Conservation (phyloP, 768 basidiomycete genomes). For the Infundibulicybe gibba region DNA sequence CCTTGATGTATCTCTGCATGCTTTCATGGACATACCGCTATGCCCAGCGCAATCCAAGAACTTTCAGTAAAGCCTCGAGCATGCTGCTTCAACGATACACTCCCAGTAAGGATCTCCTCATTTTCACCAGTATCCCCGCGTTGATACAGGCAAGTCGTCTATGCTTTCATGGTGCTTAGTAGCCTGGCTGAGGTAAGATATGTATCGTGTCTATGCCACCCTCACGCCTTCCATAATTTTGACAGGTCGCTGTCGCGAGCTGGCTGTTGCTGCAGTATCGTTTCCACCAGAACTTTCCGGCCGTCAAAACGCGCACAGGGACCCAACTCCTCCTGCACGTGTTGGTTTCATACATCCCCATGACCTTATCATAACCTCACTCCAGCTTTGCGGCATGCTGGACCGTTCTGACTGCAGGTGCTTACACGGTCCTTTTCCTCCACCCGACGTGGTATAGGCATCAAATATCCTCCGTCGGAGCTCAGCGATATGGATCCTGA, state of each 20-base stretch:
- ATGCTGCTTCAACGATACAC: slow-evolving; percentile 45
- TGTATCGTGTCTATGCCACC: neutral
- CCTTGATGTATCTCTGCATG: slow-evolving; percentile 43
- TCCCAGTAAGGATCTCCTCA: slow-evolving; percentile 36
- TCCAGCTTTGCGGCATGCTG: slow-evolving; percentile 56
- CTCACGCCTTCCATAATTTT: neutral
- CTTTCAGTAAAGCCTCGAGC: slow-evolving; percentile 48
- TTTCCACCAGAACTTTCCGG: slow-evolving; percentile 49
- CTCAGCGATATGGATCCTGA: slow-evolving; percentile 57
- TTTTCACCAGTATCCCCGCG: neutral
- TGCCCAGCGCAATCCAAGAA: slow-evolving; percentile 39
- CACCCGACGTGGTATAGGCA: slow-evolving; percentile 56
- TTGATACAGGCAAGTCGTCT: slow-evolving; percentile 31
- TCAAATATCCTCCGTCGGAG: slow-evolving; percentile 51
- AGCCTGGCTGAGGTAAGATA: slow-evolving; percentile 43
- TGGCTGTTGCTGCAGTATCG: slow-evolving; percentile 60
- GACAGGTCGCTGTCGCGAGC: slow-evolving; percentile 48
- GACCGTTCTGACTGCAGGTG: slow-evolving; percentile 52
- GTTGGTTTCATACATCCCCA: neutral
- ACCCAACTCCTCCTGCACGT: slow-evolving; percentile 48
- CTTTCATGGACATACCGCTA: slow-evolving; percentile 48
- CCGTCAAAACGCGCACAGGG: slow-evolving; percentile 35
- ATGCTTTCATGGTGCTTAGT: slow-evolving; percentile 44
- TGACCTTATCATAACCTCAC: neutral
- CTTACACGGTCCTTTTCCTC: slow-evolving; percentile 54